Base-by-base conservation (phyloP, 2,329 filamentous ascomycete species). In the Nothophoma quercina region DNA sequence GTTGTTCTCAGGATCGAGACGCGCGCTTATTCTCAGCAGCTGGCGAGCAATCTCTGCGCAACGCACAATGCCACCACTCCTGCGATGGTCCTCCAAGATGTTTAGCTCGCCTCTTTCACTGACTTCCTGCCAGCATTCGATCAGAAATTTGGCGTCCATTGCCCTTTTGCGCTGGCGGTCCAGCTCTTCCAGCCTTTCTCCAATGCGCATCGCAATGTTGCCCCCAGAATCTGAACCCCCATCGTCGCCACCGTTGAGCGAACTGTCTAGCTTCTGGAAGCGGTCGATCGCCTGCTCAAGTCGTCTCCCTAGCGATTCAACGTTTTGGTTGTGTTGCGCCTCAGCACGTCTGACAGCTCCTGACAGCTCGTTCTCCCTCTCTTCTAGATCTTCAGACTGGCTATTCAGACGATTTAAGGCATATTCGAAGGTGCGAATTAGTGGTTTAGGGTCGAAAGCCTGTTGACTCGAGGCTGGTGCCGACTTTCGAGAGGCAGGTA, bases 121-220 rank as follows among this genome's bases (percentile, higher is more conserved):
- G 64, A 99, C 91, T 69, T 98, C 93, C 32, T 91, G 86, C 93
- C 95, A 99, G 78, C 95, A 99, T 71, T 96, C 90, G 60, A 99
- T 92, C 53, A 99, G 77, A 72, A 98, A 98, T 70, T 90, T 93
- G 55, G 95, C 93, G 78, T 99, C 95, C 72, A 95, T 83, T 25
- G 95, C 95, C 54, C 93, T 83, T 70, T 91, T 88, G 63, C 93
- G 83, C 77, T 99, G 96, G 68, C 91, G 86, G 75, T 99, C 95
- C 54, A 99, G 81, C 73, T 98, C 93, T 77, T 99, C 95, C 9
- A 99, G 80, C 68, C 88, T 88, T 77, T 96, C 92, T 63, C 95
- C 95, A 44, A 97, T 98, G 72, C 96, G 91, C 46, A 99, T 91
- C 0, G 95, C 95, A 59, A 95, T 85, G 70, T 93, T 96, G 1